Evolutionary conservation across 305 asterid genomes (phyloP), one percentile per base, ranked within the genome.

Genomic region (Ruellia speciosa): DNA sequence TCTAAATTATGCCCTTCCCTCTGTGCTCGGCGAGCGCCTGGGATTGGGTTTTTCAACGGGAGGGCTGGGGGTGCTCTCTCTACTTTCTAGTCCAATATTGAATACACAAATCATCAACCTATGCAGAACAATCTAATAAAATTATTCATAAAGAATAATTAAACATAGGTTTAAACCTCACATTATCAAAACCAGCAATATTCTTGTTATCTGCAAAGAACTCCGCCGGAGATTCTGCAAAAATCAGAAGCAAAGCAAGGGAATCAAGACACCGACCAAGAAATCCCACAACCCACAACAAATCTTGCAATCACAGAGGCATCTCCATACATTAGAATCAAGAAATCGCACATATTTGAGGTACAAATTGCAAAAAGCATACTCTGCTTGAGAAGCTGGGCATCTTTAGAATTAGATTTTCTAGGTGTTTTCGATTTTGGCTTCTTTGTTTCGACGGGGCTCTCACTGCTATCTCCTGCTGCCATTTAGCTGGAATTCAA

Each of bases 121-220:
- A 11, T 11, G 17, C 17, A 35, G 11, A 55, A 13, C 20, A 50
- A 14, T 0, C 19, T 17, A 56, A 56, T 41, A 12, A 60, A 54
- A 58, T 43, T 58, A 10, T 7, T 14, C 31, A 47, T 12, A 41
- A 15, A 3, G 4, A 49, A 17, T 43, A 43, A 53, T n/a, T 17
- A 59, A 59, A 43, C 16, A 31, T 17, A 45, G 17, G 24, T 4
- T 31, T 52, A 49, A 76, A 59, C 17, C 90, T 78, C 76, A 88
- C 97, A 60, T 86, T 88, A 72, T 88, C 97, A 73, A 88, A 88
- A 14, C 95, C 95, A 39, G 97, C 94, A 60, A 88, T 88, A 62
- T 88, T 88, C 84, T 86, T 88, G 76, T 88, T 88, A 59, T 88
- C 95, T 0, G 95, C 97, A 59, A 86, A 88, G 77, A 86, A 88